phyloP scores from a whole-genome alignment of 2,329 filamentous ascomycete genomes.

The Penicillium nordicum region DNA sequence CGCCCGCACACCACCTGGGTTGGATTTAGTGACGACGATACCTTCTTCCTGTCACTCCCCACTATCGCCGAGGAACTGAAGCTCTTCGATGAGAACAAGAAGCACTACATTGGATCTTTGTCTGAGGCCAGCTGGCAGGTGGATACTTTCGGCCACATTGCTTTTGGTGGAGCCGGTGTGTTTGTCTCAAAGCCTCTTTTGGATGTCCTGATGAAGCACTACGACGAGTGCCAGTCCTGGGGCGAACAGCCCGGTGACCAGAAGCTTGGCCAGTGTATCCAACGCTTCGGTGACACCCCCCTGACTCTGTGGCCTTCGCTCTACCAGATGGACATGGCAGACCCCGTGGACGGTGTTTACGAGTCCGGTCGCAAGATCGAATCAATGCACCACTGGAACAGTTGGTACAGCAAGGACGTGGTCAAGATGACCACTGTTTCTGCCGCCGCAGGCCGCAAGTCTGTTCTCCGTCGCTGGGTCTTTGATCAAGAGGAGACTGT shows the following conservation, averaged over 20 bases:
- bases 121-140: conserved; percentile 46
- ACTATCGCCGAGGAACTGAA: conserved; percentile 40
- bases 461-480: conserved; percentile 44
- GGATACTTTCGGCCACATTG: conserved; percentile 44
- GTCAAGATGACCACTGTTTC: conserved; percentile 44
- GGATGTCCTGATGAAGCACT: conserved; percentile 36
- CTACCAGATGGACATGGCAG: conserved; percentile 46
- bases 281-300: conserved; percentile 38
- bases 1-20: conserved; percentile 43
- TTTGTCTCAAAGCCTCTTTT: conserved; percentile 43
- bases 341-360: conserved; percentile 42
- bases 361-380: conserved; percentile 45
- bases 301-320: conserved; percentile 43
- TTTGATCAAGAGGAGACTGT: conserved; percentile 41
- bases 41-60: conserved; percentile 42
- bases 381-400: conserved; percentile 45
- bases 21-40: conserved; percentile 45
- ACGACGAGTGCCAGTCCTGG: conserved; percentile 44
- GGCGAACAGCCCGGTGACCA: conserved; percentile 45
- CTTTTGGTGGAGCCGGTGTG: conserved; percentile 45
- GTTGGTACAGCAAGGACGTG: conserved; percentile 45
- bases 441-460: conserved; percentile 40
- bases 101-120: conserved; percentile 44
- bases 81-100: conserved; percentile 39
- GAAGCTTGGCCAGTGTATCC: conserved; percentile 44